Percentiles rank a stretch among this genome's conserved stretches.
Conservation (phyloP, 768 basidiomycete species). For the Pilatotrama ljubarskyi region DNA sequence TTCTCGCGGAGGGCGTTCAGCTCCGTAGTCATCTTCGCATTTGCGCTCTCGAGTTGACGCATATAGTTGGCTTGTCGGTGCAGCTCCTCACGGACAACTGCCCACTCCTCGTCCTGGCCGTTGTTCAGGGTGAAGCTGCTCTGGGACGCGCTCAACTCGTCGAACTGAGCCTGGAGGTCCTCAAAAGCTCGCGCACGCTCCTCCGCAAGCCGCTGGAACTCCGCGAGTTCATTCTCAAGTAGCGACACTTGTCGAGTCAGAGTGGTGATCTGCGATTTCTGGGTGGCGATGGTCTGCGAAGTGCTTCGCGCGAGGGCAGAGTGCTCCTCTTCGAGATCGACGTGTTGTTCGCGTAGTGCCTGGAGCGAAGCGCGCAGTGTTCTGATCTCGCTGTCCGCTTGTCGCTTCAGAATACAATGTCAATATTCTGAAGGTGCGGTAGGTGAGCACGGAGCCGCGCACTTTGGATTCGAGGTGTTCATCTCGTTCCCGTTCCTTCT, state of each 20-base stretch:
- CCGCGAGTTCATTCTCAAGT: constrained; percentile 49
- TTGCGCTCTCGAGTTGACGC: constrained; percentile 57
- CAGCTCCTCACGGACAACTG: constrained; percentile 65
- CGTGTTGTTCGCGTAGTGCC: constrained; percentile 54
- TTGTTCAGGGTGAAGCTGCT: constrained; percentile 30
- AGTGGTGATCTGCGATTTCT: constrained; percentile 52
- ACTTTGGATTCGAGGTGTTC: constrained; percentile 64
- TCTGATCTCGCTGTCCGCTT: constrained; percentile 52
- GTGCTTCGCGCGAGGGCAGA: constrained; percentile 48
- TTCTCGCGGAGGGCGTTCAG: constrained; percentile 53
- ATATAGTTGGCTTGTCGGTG: constrained; percentile 64
- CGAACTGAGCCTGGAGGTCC: constrained; percentile 48
- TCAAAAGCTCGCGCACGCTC: constrained; percentile 43
- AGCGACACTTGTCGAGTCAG: constrained; percentile 46
- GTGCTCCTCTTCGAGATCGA: constrained; percentile 61
- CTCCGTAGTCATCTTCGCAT: constrained; percentile 56
- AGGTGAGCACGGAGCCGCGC: constrained; percentile 15
- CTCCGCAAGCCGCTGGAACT: constrained; percentile 42
- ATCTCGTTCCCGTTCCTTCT: constrained; percentile 57
- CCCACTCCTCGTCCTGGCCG: constrained; percentile 57
- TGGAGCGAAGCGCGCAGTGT: constrained; percentile 50
- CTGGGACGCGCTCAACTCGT: constrained; percentile 42
- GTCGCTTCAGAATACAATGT: constrained; percentile 37
- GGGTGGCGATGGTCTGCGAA: constrained; percentile 48
- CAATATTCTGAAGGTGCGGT: background rate